phyloP scores from a whole-genome alignment of 192 early-diverging fungal species.

The Rhizoclosmatium sp. region DNA sequence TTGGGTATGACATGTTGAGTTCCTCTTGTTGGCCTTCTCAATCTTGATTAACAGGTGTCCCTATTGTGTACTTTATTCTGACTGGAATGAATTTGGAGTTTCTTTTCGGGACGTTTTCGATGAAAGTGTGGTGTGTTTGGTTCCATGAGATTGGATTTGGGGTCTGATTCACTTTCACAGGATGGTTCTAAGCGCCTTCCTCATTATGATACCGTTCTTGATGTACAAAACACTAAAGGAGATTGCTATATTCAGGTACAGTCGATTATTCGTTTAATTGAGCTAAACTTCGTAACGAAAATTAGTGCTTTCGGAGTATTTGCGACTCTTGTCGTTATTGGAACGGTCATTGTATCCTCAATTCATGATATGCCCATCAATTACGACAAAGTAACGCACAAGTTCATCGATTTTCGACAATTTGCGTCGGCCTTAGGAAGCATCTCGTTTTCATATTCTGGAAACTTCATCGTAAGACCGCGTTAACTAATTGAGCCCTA shows the following conservation, averaged over 20 bases:
- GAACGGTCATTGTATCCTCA: slow-evolving; percentile 72
- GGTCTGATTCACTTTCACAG: slow-evolving; percentile 42
- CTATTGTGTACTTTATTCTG: slow-evolving; percentile 67
- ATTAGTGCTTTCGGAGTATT: slow-evolving; percentile 73
- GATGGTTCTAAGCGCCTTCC: slow-evolving; percentile 66
- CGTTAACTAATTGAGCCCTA: no score
- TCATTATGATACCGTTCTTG: slow-evolving; percentile 78
- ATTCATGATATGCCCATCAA: slow-evolving; percentile 58
- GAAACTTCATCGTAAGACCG: slow-evolving; percentile 67
- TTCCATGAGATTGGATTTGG: neutral
- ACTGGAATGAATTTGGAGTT: slow-evolving; percentile 67
- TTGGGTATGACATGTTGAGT: slow-evolving; percentile 52
- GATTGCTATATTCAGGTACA: slow-evolving; percentile 69
- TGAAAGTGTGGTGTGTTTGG: slow-evolving; percentile 38
- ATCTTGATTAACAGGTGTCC: slow-evolving; percentile 24
- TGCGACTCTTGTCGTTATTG: slow-evolving; percentile 76
- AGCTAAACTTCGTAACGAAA: neutral
- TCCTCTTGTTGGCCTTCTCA: neutral
- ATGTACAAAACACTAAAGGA: slow-evolving; percentile 81
- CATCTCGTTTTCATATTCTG: slow-evolving; percentile 83
- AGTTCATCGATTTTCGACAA: slow-evolving; percentile 54
- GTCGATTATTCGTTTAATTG: neutral
- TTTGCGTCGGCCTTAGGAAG: slow-evolving; percentile 80
- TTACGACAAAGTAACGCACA: slow-evolving; percentile 59
- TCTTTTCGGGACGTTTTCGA: slow-evolving; percentile 54